A percentile compares a stretch with the other conserved stretches of the same genome.
Evolutionary conservation across 441 rosid species (phyloP).

Genomic region (Mallotus japonicus): DNA sequence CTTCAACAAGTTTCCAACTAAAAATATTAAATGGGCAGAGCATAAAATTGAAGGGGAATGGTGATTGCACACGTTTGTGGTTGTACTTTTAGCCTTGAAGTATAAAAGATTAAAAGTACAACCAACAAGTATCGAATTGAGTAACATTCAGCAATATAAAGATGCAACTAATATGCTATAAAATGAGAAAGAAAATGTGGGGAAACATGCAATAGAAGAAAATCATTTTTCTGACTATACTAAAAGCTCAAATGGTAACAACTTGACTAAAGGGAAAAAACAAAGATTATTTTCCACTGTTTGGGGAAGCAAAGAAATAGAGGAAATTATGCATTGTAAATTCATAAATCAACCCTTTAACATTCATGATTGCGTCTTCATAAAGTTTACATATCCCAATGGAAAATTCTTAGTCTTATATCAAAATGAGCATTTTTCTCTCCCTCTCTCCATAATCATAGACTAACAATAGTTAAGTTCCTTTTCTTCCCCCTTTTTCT

Average conservation of each 20-base stretch:
- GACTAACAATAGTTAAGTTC: no score
- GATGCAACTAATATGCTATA: neutral
- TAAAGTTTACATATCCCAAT: neutral
- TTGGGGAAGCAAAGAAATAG: neutral
- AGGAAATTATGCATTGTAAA: neutral
- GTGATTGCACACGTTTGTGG: conserved; percentile 1
- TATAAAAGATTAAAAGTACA: neutral
- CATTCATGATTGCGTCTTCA: neutral
- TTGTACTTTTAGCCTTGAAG: neutral
- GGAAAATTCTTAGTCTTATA: conserved; percentile 4
- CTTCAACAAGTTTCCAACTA: neutral
- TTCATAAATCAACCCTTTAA: neutral
- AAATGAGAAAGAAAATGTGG: neutral
- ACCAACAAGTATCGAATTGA: no score
- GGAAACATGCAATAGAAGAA: neutral
- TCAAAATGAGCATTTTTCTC: no score
- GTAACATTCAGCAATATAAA: neutral
- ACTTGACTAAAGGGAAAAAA: neutral
- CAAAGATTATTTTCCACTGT: neutral
- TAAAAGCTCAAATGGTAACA: no score
- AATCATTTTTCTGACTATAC: neutral
- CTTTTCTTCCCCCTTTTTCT: no score
- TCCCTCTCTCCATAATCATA: neutral
- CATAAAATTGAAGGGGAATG: neutral
- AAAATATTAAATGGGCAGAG: neutral